A percentile compares a stretch with the other conserved stretches of the same genome.
These are phyloP conservation scores for Theileria luwenshuni DNA, from an alignment of 169 alveolate genomes.

Conservation along the genomic window DNA sequence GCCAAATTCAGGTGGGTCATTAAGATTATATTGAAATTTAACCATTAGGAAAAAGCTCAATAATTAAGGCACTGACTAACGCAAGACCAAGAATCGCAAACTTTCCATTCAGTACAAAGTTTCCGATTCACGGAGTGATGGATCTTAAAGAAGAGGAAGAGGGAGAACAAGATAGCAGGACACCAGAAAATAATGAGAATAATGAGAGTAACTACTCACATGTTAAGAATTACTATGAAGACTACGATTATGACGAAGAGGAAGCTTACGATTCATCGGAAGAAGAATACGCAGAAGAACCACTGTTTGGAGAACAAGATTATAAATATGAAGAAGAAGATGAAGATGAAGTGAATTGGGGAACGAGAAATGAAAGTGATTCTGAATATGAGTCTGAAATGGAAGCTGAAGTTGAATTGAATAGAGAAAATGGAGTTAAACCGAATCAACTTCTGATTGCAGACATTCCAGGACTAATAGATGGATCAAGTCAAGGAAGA, in stretches of 20 bases:
- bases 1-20: slow-evolving; percentile 89
- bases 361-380: not conserved
- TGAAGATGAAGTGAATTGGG: not conserved
- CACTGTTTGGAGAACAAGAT: not conserved
- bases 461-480: slow-evolving; percentile 91
- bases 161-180: not conserved
- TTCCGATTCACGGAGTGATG: slow-evolving; percentile 53
- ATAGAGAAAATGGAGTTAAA: not conserved
- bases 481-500: slow-evolving; percentile 84
- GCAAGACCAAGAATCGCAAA: slow-evolving; percentile 63
- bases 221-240: not conserved
- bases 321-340: not conserved
- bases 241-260: not conserved
- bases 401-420: slow-evolving; percentile 8
- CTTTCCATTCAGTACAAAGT: slow-evolving; percentile 56
- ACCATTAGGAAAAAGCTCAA: slow-evolving; percentile 51
- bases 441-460: slow-evolving; percentile 75
- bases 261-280: not conserved
- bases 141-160: not conserved
- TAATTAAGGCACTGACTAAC: slow-evolving; percentile 48
- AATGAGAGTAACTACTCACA: slow-evolving; percentile 2
- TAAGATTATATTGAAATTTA: slow-evolving; percentile 13
- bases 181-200: slow-evolving; percentile 3
- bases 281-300: slow-evolving; percentile 13
- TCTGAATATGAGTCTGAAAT: not conserved